Evolutionary conservation across 148 eudicot genomes (phyloP).

Genomic region (Agrostemma githago): DNA sequence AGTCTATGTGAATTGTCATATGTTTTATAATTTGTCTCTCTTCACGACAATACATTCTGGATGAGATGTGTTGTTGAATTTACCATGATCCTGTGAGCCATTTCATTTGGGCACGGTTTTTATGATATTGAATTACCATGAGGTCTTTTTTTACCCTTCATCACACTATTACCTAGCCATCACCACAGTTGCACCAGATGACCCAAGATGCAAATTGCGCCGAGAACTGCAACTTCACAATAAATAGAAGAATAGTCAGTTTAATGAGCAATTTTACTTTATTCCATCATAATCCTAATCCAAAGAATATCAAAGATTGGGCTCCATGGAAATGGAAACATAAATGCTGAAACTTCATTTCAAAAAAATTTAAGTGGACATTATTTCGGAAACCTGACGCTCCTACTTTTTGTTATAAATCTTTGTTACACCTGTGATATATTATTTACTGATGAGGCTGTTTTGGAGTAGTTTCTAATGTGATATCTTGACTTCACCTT

Average conservation of each 20-base stretch:
- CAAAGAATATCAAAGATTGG: no score
- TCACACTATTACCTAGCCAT: no score
- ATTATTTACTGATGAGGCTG: background rate
- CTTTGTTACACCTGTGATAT: background rate
- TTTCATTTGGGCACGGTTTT: no score
- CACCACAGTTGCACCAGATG: no score
- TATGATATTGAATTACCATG: no score
- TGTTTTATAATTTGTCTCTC: background rate
- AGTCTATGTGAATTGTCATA: background rate
- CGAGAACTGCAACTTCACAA: no score
- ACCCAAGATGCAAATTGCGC: no score
- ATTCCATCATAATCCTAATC: no score
- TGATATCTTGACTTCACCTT: constrained; percentile 6
- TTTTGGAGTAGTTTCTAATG: background rate
- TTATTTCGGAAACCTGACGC: background rate
- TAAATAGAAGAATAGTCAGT: no score
- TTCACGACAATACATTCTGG: background rate
- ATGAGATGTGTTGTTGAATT: background rate
- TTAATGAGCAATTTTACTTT: no score
- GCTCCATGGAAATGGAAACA: no score
- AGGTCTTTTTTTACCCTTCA: no score
- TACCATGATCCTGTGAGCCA: background rate
- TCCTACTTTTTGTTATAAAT: background rate
- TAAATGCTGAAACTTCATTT: background rate
- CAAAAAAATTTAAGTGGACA: background rate